Evolutionary conservation across 345 rosid genomes (phyloP), one percentile per base, ranked within the genome.

Genomic region (Anacardium occidentale): DNA sequence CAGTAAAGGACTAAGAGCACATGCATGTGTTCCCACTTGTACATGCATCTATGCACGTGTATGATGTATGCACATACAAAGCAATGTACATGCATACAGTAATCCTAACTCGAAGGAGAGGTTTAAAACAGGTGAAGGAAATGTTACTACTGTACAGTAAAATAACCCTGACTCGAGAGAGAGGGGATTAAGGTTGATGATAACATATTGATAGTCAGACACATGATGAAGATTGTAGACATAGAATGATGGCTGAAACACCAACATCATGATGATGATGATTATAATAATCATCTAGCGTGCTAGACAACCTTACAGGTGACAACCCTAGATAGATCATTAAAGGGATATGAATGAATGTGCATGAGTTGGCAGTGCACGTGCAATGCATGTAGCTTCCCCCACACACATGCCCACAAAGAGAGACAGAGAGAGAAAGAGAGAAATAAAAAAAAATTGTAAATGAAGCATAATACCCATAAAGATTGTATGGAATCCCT

Each of bases 401-500:
- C 58, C 50, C 24, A 48, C 4, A 40, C n/a, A 51, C 21, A 55
- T 24, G 22, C 21, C 18, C 3, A 57, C 62, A 55, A 5, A 55
- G 21, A 72, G 64, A 73, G 70, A 69, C 54, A 75, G 70, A 51
- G 40, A 34, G 21, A 26, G 10, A 12, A 18, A 56, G 32, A 55
- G 44, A 59, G 62, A 3, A 15, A 15, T 40, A 47, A 51, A 42
- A 32, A 47, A 57, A 9, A 32, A 9, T 48, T 55, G 44, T 15
- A 40, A 51, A 51, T 72, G 7, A 65, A 64, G 69, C 52, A 67
- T 45, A 5, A 3, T 58, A 87, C 87, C 87, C 98, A 84, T 88
- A 93, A 62, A 88, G 80, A 89, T 90, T 84, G 68, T 82, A 89
- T 64, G 98, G 93, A 64, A 93, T 77, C 69, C 87, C 93, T 83